Evolutionary conservation across 2,329 filamentous ascomycete genomes (phyloP), one percentile per base, ranked within the genome.

Genomic region (Apiospora pterosperma): DNA sequence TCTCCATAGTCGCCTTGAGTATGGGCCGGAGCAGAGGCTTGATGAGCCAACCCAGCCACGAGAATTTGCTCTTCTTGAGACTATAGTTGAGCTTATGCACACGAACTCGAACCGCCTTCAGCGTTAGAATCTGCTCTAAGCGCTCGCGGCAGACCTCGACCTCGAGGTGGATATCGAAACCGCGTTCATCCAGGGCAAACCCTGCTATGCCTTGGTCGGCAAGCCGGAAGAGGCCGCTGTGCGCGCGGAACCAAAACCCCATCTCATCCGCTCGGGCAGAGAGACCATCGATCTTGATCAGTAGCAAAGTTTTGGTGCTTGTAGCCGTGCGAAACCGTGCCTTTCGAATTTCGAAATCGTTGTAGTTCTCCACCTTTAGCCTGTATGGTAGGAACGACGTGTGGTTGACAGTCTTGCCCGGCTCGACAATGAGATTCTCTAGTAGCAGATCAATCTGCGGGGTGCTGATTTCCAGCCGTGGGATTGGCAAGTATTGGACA

Each of bases 381-480:
- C 89, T 88, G 79, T 93, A 95, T 0, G 95, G 95, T 1, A 98
- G 83, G 81, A 98, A 98, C 0, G 94, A 97, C 3, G 91, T 92
- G 67, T 90, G 82, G 75, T 97, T 95, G 71, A 97, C 84, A 0
- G 93, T 96, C 64, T 84, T 84, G 7, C 95, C 95, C 0, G 95
- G 95, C 73, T 97, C 92, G 36, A 98, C 84, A 66, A 98, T 91
- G 36, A 98, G 82, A 68, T 97, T 97, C 74, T 98, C 95, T 2
- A 98, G 80, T 1, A 98, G 81, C 5, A 98, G 85, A 71, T 97
- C 94, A 63, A 97, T 83, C 38, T 92, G 88, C 0, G 93, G 94
- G 4, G 90, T 91, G 0, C 92, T 91, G 5, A 97, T 82, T 76
- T 97, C 95, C n/a, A 97, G 78, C 5, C 95, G 90, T 0, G 94